phyloP scores from a whole-genome alignment of 2,329 filamentous ascomycete species.

The Penicillium hesseltinei region DNA sequence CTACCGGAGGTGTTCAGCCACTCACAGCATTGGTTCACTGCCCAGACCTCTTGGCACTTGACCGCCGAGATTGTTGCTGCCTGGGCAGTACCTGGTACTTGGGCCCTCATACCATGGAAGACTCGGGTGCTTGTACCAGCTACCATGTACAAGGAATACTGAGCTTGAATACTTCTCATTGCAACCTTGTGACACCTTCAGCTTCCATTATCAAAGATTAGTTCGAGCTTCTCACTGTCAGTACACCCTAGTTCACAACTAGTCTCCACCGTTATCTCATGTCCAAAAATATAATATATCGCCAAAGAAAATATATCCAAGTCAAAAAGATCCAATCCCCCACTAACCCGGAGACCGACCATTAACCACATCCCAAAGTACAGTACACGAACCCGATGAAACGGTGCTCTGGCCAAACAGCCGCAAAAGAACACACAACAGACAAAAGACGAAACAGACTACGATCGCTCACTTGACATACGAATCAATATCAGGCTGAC shows the following conservation, averaged over 20 bases:
- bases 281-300: not conserved
- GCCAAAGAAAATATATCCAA: not conserved
- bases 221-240: constrained; percentile 1
- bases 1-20: not conserved
- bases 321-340: not conserved
- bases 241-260: not conserved
- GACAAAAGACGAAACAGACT: constrained; percentile 13
- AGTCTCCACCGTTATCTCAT: not conserved
- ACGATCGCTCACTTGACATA: constrained; percentile 38
- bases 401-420: not conserved
- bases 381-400: constrained; percentile 3
- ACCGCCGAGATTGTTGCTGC: constrained; percentile 27
- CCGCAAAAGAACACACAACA: constrained; percentile 12
- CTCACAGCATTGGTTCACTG: not conserved
- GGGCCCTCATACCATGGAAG: not conserved
- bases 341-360: not conserved
- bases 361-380: not conserved
- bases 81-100: constrained; percentile 13
- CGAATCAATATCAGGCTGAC: constrained; percentile 35
- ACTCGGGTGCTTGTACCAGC: not conserved
- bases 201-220: not conserved
- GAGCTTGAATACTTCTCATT: not conserved
- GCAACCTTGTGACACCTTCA: not conserved
- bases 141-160: not conserved
- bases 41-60: constrained; percentile 1